Evolutionary conservation across 495 filamentous ascomycete genomes (phyloP).

Genomic region (Cairneyella variabilis): DNA sequence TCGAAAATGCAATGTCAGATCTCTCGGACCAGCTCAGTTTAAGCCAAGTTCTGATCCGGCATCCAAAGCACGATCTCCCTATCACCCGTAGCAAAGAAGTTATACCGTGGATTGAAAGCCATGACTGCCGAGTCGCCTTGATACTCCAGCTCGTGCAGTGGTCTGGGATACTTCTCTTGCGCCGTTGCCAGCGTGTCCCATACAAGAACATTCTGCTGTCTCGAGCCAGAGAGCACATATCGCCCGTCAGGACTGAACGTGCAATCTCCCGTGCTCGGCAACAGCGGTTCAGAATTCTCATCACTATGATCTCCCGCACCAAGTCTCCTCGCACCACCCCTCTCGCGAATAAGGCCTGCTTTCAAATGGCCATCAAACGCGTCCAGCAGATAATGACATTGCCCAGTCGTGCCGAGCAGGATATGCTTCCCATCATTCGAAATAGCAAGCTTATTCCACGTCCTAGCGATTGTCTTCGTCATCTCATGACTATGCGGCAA

Average conservation of each 20-base stretch:
- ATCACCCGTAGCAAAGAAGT: slow-evolving; percentile 85
- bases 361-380: slow-evolving; percentile 77
- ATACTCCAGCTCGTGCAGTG: slow-evolving; percentile 59
- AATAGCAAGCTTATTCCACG: slow-evolving; percentile 87
- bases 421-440: slow-evolving; percentile 90
- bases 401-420: slow-evolving; percentile 73
- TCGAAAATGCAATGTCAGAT: not conserved
- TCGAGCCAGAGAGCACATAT: slow-evolving; percentile 74
- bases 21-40: not conserved
- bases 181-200: slow-evolving; percentile 71
- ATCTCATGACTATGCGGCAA: slow-evolving; percentile 39
- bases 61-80: slow-evolving; percentile 88
- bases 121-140: slow-evolving; percentile 67
- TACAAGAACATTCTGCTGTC: slow-evolving; percentile 68
- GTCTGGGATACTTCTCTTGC: slow-evolving; percentile 59
- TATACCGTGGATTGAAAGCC: slow-evolving; percentile 84
- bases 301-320: slow-evolving; percentile 42
- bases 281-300: slow-evolving; percentile 25
- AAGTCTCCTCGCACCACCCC: slow-evolving; percentile 38
- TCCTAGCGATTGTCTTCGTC: slow-evolving; percentile 37
- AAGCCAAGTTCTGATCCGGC: slow-evolving; percentile 60
- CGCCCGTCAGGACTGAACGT: slow-evolving; percentile 86
- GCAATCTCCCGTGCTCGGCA: slow-evolving; percentile 63
- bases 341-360: slow-evolving; percentile 52
- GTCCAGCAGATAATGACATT: slow-evolving; percentile 84